These are phyloP conservation scores for Eutrema salsugineum DNA, from an alignment of 441 rosid species.

Conservation along the genomic window DNA sequence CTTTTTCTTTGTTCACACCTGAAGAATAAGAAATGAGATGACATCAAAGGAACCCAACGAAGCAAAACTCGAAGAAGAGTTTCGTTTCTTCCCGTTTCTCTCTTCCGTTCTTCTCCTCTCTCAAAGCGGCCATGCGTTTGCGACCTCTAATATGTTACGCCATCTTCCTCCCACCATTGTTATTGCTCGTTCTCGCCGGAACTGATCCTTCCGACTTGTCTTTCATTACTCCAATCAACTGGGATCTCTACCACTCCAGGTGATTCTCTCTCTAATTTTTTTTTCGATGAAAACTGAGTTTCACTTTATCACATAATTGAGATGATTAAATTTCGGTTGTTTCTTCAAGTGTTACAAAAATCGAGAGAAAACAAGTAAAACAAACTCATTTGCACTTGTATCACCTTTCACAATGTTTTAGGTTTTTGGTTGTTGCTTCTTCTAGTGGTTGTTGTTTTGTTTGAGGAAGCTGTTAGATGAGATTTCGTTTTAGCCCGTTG, in stretches of 20 bases:
- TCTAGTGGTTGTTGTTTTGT: background rate
- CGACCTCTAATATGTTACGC: background rate
- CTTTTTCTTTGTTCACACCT: background rate
- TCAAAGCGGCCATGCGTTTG: slow-evolving; percentile 26
- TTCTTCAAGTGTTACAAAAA: background rate
- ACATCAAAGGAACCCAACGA: background rate
- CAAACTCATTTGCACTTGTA: background rate
- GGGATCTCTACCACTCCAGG: slow-evolving; percentile 98
- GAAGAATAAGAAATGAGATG: slow-evolving; percentile 21
- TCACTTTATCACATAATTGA: background rate
- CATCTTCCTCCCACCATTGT: slow-evolving; percentile 25
- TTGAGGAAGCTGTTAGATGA: background rate
- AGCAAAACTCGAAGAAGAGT: background rate
- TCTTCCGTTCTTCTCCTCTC: background rate
- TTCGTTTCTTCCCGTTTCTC: background rate
- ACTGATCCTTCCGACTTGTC: slow-evolving; percentile 30
- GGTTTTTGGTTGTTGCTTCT: background rate
- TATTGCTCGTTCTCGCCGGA: slow-evolving; percentile 26
- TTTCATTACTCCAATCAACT: slow-evolving; percentile 66
- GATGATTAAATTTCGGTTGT: background rate
- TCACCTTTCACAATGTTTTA: background rate
- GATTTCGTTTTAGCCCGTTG: background rate
- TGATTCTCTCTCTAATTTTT: background rate
- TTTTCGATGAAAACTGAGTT: background rate
- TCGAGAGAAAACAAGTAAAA: background rate